Evolutionary conservation across 1,284 basidiomycete genomes (phyloP).

Genomic region (Puccinia coronata): DNA sequence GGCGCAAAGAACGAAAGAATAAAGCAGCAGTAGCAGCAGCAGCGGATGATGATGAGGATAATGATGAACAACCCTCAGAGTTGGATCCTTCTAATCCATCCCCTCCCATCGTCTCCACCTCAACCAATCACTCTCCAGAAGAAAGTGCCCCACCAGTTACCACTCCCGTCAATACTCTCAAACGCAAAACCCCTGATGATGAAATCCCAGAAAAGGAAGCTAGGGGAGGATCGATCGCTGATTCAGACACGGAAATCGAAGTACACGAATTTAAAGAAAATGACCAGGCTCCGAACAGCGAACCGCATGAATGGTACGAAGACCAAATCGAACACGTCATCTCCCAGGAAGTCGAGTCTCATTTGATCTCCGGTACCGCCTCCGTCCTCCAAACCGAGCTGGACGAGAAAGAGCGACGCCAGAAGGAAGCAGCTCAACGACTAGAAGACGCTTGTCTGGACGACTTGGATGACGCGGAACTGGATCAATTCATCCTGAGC

Average conservation of each 20-base stretch:
- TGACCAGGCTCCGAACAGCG: slow-evolving; percentile 61
- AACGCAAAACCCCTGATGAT: slow-evolving; percentile 61
- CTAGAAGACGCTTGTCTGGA: slow-evolving; percentile 60
- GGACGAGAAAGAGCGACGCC: slow-evolving; percentile 38
- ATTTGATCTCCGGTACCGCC: slow-evolving; percentile 44
- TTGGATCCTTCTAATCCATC: slow-evolving; percentile 26
- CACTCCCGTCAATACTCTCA: slow-evolving; percentile 65
- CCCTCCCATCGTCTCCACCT: not conserved
- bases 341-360: slow-evolving; percentile 49
- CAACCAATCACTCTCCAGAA: slow-evolving; percentile 50
- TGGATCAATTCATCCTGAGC: slow-evolving; percentile 76
- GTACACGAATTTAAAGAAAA: slow-evolving; percentile 50
- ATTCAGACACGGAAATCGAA: slow-evolving; percentile 38
- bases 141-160: slow-evolving; percentile 67
- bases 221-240: slow-evolving; percentile 51
- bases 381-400: slow-evolving; percentile 47
- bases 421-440: slow-evolving; percentile 25
- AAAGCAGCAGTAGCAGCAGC: too few relatives aligned
- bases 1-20: slow-evolving; percentile 69
- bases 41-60: slow-evolving; percentile 43
- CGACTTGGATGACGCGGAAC: slow-evolving; percentile 87
- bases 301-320: slow-evolving; percentile 40
- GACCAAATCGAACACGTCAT: slow-evolving; percentile 42
- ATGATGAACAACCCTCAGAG: slow-evolving; percentile 51
- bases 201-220: slow-evolving; percentile 59